Base-by-base conservation (phyloP, 805 yeast genomes). In the Metschnikowia continentalis region DNA sequence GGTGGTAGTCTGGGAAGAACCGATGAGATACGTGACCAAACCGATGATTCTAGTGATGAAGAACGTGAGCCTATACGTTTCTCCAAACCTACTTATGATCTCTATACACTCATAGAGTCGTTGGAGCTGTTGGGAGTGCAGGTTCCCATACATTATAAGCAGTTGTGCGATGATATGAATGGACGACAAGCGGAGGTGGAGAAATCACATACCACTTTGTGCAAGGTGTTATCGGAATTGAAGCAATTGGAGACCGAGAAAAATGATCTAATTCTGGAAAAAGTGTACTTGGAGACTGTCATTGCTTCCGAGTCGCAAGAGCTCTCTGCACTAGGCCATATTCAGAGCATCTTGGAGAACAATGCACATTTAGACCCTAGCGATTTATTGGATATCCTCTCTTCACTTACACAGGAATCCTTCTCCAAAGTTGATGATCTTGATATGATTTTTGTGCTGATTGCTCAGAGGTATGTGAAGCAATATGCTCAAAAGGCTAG, bases 91-190 rank as follows among this genome's bases (percentile, higher is more conserved):
- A 50, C 51, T 14, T 53, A 43, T 49, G 70, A 66, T 35, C 51
- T 78, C 7, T 74, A 65, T 52, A 55, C 64, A 2, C 54, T 73
- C n/a, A 67, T 79, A 11, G 70, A 68, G 30, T 61, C 56, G 13
- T 53, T 79, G 42, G 77, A 72, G 52, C 32, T 42, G 13, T 57
- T 61, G 22, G 75, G 71, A 2, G 56, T 69, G 11, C 56, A 58
- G 0, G 72, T 78, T 0, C 79, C 81, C 1, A 13, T 52, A 3
- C 55, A 57, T 6, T 61, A 73, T 48, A 74, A 75, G 56, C 62
- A 61, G 40, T 42, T 67, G 2, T 66, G 72, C 8, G 77, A 72
- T 53, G 52, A 57, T 7, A 46, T 42, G 30, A 22, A 38, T 6
- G 44, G 46, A 3, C 39, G 32, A 22, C 50, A 44, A 13, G 42